phyloP scores from a whole-genome alignment of 2,329 filamentous ascomycete species.

The Teratosphaeria nubilosa region DNA sequence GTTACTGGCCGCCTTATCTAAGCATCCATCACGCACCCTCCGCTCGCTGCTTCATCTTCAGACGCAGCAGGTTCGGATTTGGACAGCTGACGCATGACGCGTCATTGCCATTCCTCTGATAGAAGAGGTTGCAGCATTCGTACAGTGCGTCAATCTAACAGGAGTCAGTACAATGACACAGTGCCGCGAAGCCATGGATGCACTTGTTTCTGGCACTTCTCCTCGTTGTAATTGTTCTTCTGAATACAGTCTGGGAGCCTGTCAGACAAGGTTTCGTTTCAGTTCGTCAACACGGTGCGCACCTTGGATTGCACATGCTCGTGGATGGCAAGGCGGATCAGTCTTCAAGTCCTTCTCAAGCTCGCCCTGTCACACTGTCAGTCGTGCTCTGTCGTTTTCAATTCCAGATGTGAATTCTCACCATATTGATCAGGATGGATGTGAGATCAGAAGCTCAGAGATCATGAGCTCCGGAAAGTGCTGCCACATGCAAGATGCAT shows the following conservation, averaged over 20 bases:
- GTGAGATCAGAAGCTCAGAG: not conserved
- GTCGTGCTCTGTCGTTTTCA: not conserved
- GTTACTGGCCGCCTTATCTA: not conserved
- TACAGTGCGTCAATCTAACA: slow-evolving; percentile 73
- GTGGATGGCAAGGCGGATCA: slow-evolving; percentile 73
- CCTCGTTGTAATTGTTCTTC: slow-evolving; percentile 76
- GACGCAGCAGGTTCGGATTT: slow-evolving; percentile 62
- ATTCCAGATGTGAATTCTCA: not conserved
- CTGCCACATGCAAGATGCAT: no score
- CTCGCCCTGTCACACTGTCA: slow-evolving; percentile 1
- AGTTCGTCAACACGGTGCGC: slow-evolving; percentile 10
- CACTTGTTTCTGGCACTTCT: slow-evolving; percentile 59
- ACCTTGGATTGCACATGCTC: slow-evolving; percentile 90
- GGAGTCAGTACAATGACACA: slow-evolving; percentile 7
- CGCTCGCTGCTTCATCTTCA: slow-evolving; percentile 75
- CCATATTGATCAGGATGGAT: not conserved
- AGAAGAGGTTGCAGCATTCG: slow-evolving; percentile 86
- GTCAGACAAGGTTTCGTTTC: not conserved
- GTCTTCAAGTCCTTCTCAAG: slow-evolving; percentile 61
- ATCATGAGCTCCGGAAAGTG: not conserved
- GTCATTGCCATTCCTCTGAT: slow-evolving; percentile 64
- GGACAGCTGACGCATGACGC: slow-evolving; percentile 77
- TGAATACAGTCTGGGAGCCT: slow-evolving; percentile 50
- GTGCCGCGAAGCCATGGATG: not conserved
- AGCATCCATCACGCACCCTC: slow-evolving; percentile 25